Evolutionary conservation across 257 asterid species (phyloP).

Genomic region (Paulownia fortunei): DNA sequence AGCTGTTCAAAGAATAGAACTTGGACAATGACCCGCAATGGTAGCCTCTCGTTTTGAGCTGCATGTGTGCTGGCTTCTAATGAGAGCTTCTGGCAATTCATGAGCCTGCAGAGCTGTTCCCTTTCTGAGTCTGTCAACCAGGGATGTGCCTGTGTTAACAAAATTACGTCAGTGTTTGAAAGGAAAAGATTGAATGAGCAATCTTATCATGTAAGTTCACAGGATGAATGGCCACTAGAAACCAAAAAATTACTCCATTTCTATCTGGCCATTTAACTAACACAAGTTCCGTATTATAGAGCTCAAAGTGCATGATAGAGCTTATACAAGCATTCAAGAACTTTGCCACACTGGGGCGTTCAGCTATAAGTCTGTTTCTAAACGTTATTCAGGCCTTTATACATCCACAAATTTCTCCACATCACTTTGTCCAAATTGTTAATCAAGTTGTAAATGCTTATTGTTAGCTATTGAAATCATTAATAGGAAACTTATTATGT

Average conservation of each 20-base stretch:
- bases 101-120: conserved; percentile 58
- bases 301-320: neutral
- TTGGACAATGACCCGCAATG: conserved; percentile 54
- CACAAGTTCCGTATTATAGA: neutral
- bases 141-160: conserved; percentile 50
- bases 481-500: neutral
- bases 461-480: neutral
- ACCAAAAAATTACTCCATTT: too few species aligned
- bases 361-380: neutral
- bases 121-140: conserved; percentile 53
- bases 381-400: neutral
- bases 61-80: conserved; percentile 60
- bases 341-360: neutral
- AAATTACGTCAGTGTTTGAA: neutral
- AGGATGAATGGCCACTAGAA: too few species aligned
- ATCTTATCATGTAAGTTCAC: too few species aligned
- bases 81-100: conserved; percentile 62
- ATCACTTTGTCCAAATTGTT: neutral
- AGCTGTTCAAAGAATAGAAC: conserved; percentile 65
- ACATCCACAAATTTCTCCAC: neutral
- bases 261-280: neutral
- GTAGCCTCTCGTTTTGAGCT: conserved; percentile 65
- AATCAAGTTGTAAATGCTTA: neutral
- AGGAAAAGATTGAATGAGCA: neutral
- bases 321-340: neutral